Conservation (phyloP, 192 early-diverging fungal species). For the Pecoramyces ruminantium region DNA sequence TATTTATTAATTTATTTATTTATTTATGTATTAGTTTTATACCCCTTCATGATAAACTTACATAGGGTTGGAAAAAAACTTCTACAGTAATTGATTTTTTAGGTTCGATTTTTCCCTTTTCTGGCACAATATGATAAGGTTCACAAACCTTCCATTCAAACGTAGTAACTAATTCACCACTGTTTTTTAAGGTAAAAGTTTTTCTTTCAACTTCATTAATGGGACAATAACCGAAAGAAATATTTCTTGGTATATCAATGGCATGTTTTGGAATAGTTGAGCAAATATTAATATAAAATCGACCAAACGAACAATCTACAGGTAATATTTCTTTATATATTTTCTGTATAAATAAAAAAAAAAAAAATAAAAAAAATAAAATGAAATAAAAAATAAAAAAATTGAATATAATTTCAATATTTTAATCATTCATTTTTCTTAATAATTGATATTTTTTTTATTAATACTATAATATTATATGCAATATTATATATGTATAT, state of each 20-base stretch:
- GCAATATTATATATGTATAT: conserved; percentile 3
- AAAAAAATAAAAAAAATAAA: too few species aligned
- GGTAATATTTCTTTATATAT: conserved; percentile 31
- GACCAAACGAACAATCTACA: conserved; percentile 31
- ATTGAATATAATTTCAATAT: too few species aligned
- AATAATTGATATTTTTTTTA: too few species aligned
- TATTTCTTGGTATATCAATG: conserved; percentile 19
- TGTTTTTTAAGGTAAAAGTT: conserved; percentile 20
- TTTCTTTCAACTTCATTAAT: conserved; percentile 20
- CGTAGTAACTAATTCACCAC: conserved; percentile 20
- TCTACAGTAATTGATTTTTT: conserved; percentile 8
- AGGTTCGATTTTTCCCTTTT: conserved; percentile 14
- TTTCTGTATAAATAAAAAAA: too few species aligned
- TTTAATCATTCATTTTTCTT: too few species aligned
- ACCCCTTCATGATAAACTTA: too few species aligned
- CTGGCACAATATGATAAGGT: conserved; percentile 20
- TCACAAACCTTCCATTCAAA: conserved; percentile 28
- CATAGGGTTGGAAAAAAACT: conserved; percentile 29
- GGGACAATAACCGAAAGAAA: conserved; percentile 30
- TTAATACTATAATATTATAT: too few species aligned
- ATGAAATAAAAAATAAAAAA: too few species aligned
- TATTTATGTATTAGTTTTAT: too few species aligned
- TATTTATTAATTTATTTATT: too few species aligned
- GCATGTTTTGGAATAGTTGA: conserved; percentile 34
- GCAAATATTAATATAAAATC: conserved; percentile 28